These are phyloP conservation scores for Leishmania aethiopica DNA, from an alignment of 208 protist genomes.

Conservation along the genomic window DNA sequence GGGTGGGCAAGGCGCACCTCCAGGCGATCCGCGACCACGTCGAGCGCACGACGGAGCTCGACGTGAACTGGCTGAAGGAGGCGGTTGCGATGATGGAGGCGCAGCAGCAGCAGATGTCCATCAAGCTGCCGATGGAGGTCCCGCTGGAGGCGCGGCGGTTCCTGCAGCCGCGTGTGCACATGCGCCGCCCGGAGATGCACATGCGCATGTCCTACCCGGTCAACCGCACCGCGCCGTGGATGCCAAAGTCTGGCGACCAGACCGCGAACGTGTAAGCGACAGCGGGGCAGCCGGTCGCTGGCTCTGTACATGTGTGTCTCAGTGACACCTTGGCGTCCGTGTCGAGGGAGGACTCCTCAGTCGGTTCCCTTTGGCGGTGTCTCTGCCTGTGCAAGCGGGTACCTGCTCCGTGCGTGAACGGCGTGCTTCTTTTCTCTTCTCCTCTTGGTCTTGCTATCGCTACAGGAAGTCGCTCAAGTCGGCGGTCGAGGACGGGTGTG, in stretches of 20 bases:
- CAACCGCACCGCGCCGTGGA: conserved; percentile 89
- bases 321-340: background rate
- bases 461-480: background rate
- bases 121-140: conserved; percentile 83
- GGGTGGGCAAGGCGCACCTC: conserved; percentile 55
- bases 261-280: conserved; percentile 72
- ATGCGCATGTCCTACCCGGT: conserved; percentile 88
- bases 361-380: background rate
- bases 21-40: conserved; percentile 77
- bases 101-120: conserved; percentile 80
- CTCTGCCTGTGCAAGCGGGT: conserved; percentile 1
- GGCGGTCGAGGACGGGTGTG: background rate
- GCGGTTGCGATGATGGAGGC: conserved; percentile 68
- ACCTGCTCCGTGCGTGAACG: background rate
- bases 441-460: background rate
- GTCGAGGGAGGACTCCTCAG: background rate
- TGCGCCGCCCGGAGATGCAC: conserved; percentile 89
- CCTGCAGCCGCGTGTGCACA: conserved; percentile 85
- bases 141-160: conserved; percentile 86
- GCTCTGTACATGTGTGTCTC: background rate
- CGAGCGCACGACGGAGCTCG: conserved; percentile 65
- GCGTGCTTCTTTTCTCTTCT: conserved; percentile 3
- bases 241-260: conserved; percentile 81
- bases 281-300: background rate
- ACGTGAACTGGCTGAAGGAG: conserved; percentile 71